These are phyloP conservation scores for Candida nanaspora DNA, from an alignment of 805 yeast species.

Conservation along the genomic window DNA sequence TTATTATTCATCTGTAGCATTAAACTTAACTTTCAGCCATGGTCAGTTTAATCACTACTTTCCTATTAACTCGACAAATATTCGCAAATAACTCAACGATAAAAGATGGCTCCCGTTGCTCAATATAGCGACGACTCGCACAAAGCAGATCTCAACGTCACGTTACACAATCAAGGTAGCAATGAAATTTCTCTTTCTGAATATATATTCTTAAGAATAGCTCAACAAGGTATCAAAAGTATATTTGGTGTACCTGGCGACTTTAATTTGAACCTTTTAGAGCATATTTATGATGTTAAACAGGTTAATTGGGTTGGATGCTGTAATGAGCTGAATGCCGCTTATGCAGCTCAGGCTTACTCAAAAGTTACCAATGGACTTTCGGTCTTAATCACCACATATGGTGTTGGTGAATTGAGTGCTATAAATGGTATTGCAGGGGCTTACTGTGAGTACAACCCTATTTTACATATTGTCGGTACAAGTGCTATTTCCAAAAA, in stretches of 20 bases:
- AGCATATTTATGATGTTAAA: constrained; percentile 31
- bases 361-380: constrained; percentile 27
- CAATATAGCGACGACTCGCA: not conserved
- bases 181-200: constrained; percentile 29
- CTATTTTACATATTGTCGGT: constrained; percentile 46
- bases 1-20: too few relatives aligned
- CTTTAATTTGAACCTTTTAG: constrained; percentile 44
- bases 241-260: constrained; percentile 59
- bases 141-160: not conserved
- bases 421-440: constrained; percentile 45
- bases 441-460: constrained; percentile 39
- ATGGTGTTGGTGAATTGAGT: constrained; percentile 45
- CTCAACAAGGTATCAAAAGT: constrained; percentile 35
- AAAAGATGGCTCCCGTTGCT: constrained; percentile 1
- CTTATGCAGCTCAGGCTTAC: constrained; percentile 45
- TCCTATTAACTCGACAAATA: too few relatives aligned
- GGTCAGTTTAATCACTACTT: too few relatives aligned
- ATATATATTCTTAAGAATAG: constrained; percentile 36
- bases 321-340: constrained; percentile 46
- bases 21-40: too few relatives aligned
- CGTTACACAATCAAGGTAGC: not conserved
- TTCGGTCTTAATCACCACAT: constrained; percentile 39
- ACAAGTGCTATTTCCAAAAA: constrained; percentile 23
- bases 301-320: constrained; percentile 33
- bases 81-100: not conserved